Percentiles rank a stretch among this genome's conserved stretches.
Conservation (phyloP, 2,329 filamentous ascomycete species). For the Juglanconis sp. region DNA sequence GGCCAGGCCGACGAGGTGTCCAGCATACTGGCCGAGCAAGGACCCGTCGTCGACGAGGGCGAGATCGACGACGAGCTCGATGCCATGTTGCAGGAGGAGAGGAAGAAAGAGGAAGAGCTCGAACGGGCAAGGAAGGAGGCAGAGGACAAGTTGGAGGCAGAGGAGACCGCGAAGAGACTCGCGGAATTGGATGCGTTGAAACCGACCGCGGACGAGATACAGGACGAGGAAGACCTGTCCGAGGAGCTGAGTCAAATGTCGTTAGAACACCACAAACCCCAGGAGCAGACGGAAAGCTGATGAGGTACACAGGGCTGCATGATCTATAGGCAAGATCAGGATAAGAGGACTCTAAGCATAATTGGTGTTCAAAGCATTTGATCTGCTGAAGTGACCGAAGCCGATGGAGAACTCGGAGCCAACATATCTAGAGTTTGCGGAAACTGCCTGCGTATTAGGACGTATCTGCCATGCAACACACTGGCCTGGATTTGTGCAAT, state of each 20-base stretch:
- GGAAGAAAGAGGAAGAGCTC: constrained; percentile 50
- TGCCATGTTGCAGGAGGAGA: constrained; percentile 62
- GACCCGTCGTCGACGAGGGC: constrained; percentile 64
- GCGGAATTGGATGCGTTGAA: constrained; percentile 44
- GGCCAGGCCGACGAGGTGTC: constrained; percentile 77
- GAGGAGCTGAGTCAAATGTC: constrained; percentile 36
- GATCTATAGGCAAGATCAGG: neutral
- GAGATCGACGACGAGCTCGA: constrained; percentile 89
- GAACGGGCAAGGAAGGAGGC: constrained; percentile 47
- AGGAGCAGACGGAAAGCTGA: constrained; percentile 21
- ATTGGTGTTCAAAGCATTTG: no score
- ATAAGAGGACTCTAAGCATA: no score
- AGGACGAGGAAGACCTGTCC: constrained; percentile 34
- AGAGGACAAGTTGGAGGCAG: constrained; percentile 36
- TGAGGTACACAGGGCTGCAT: constrained; percentile 7
- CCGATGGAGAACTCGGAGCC: no score
- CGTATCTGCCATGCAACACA: no score
- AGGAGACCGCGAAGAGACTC: constrained; percentile 36
- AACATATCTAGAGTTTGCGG: no score
- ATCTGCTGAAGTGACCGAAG: no score
- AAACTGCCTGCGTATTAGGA: no score
- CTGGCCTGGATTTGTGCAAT: no score
- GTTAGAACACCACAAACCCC: constrained; percentile 28
- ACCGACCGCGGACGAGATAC: constrained; percentile 29
- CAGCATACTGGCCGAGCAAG: constrained; percentile 67